These are phyloP conservation scores for Handroanthus guayacan DNA, from an alignment of 257 asterid species.

Conservation along the genomic window DNA sequence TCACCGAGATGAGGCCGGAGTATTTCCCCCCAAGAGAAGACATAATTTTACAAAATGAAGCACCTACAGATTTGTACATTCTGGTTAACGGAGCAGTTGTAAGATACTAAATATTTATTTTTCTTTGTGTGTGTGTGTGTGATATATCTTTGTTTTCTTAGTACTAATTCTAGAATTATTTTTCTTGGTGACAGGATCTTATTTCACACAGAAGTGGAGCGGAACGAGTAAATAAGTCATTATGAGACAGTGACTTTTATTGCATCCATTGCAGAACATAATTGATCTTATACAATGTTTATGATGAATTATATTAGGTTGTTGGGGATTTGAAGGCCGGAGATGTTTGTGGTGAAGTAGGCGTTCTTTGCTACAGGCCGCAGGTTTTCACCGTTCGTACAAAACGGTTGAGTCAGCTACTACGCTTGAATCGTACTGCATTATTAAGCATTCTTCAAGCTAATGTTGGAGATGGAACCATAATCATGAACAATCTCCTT, in stretches of 20 bases:
- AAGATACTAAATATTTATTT: slow-evolving; percentile 17
- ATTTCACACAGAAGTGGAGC: slow-evolving; percentile 45
- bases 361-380: slow-evolving; percentile 85
- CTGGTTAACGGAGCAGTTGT: slow-evolving; percentile 79
- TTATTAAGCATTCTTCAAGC: slow-evolving; percentile 75
- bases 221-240: slow-evolving; percentile 52
- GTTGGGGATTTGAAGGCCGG: slow-evolving; percentile 67
- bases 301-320: slow-evolving; percentile 39
- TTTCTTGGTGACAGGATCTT: slow-evolving; percentile 60
- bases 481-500: slow-evolving; percentile 83
- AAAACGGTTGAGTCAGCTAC: slow-evolving; percentile 77
- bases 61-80: slow-evolving; percentile 75
- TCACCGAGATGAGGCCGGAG: slow-evolving; percentile 79
- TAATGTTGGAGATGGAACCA: slow-evolving; percentile 79
- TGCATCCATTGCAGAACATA: neutral
- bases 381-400: slow-evolving; percentile 75
- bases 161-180: slow-evolving; percentile 29
- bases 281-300: slow-evolving; percentile 18
- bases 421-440: slow-evolving; percentile 75
- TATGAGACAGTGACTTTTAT: too few species aligned
- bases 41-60: slow-evolving; percentile 76
- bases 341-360: slow-evolving; percentile 76
- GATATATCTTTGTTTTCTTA: slow-evolving; percentile 13
- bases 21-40: slow-evolving; percentile 80
- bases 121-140: too few species aligned